Conservation (phyloP, 768 basidiomycete species). For the Agrocybe praecox region DNA sequence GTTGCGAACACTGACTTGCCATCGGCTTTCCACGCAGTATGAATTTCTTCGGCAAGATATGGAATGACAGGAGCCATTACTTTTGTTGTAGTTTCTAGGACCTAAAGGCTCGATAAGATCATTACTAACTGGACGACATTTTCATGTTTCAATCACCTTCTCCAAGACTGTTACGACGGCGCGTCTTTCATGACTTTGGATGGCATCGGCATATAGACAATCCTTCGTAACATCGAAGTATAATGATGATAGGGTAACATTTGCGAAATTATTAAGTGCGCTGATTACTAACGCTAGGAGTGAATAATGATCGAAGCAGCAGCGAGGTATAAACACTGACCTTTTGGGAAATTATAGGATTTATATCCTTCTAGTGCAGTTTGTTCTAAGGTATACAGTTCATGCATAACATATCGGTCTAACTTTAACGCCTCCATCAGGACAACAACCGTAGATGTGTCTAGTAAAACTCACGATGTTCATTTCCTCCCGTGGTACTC, state of each 20-base stretch:
- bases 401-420: conserved; percentile 87
- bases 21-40: conserved; percentile 43
- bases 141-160: conserved; percentile 45
- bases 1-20: conserved; percentile 67
- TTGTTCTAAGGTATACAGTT: conserved; percentile 73
- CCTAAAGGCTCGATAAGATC: conserved; percentile 39
- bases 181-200: conserved; percentile 54
- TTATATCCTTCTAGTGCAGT: conserved; percentile 69
- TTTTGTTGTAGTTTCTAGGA: conserved; percentile 64
- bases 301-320: background rate
- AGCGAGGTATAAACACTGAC: conserved; percentile 37
- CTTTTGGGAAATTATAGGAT: conserved; percentile 80
- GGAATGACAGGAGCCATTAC: conserved; percentile 87
- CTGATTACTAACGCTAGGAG: conserved; percentile 55
- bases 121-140: background rate
- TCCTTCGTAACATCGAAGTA: conserved; percentile 96
- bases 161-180: conserved; percentile 72
- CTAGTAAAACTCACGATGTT: conserved; percentile 55
- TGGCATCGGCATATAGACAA: conserved; percentile 73
- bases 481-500: conserved; percentile 49
- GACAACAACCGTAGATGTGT: background rate
- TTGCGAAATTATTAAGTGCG: conserved; percentile 75
- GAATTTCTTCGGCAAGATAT: conserved; percentile 89
- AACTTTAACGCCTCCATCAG: conserved; percentile 44
- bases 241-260: conserved; percentile 82